Evolutionary conservation across 1,284 basidiomycete species (phyloP).

Genomic region (Apiotrichum gracile): DNA sequence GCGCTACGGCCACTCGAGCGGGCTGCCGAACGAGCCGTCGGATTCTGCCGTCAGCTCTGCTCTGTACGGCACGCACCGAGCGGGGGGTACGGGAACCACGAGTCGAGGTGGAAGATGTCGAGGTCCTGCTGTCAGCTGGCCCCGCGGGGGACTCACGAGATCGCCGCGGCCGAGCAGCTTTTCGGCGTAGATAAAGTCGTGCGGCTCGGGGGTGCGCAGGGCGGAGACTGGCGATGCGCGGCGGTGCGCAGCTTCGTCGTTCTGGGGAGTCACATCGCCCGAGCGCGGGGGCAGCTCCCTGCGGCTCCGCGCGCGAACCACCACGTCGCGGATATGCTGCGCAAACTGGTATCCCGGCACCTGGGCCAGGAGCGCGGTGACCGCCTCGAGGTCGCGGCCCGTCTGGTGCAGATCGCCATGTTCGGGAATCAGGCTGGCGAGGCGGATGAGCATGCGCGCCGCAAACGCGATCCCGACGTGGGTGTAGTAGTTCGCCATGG

Average conservation of each 20-base stretch:
- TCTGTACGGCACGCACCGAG: constrained; percentile 9
- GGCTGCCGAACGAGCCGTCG: not conserved
- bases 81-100: constrained; percentile 39
- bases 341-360: constrained; percentile 42
- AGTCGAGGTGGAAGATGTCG: constrained; percentile 21
- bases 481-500: constrained; percentile 19
- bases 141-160: not conserved
- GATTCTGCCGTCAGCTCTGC: not conserved
- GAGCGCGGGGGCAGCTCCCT: constrained; percentile 31
- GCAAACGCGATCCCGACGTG: constrained; percentile 38
- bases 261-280: constrained; percentile 7
- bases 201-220: not conserved
- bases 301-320: constrained; percentile 27
- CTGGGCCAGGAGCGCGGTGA: constrained; percentile 27
- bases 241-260: not conserved
- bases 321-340: constrained; percentile 29
- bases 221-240: not conserved
- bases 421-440: constrained; percentile 35
- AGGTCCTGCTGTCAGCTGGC: not conserved
- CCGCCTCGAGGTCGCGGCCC: constrained; percentile 37
- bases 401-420: constrained; percentile 32
- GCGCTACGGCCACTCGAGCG: too few species aligned
- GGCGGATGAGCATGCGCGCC: constrained; percentile 36
- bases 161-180: constrained; percentile 22
- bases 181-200: constrained; percentile 40